Base-by-base conservation (phyloP, 2,329 filamentous ascomycete species). In the Aspergillus ochraceus region DNA sequence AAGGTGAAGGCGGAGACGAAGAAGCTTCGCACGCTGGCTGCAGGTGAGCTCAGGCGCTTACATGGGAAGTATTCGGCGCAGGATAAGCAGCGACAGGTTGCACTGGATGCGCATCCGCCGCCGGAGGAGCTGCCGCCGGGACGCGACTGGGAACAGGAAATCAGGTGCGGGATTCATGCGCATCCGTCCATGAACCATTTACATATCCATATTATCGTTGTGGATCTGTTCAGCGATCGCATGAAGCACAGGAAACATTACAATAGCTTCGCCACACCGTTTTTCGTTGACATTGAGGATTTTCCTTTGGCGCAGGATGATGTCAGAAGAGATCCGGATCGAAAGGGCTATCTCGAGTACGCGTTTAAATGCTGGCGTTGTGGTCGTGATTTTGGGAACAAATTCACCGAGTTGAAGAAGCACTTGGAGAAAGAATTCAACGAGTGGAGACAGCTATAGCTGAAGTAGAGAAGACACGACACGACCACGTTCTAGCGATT, bases 121-220 rank as follows among this genome's bases (percentile, higher is more conserved):
- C 71, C 70, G 22, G 75, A 78, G n/a, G 74, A 80, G 49, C 77
- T 93, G 9, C 92, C 92, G 0, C 63, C 71, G 0, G 93, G 92
- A 0, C 83, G 94, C 24, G 88, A 97, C 76, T 98, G 92, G 91
- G 77, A 80, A 46, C 78, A 80, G 12, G 91, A 95, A 26, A 83
- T 98, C 52, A 84, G 86, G 53, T 84, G 88, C 20, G 95, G 95
- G 14, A 84, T 97, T 8, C 95, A 99, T 77, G 90, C 91, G 3
- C 86, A 89, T 66, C 95, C 95, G 3, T 93, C 89, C 58, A 98
- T 99, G 95, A 88, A 86, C 64, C 92, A 98, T 74, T 73, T 98
- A 57, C 95, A 99, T 76, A 82, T 98, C 4, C 95, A 99, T 75
- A 86, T 98, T 30, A 77, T 98, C 59, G 91, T 90, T 45, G 81